Evolutionary conservation across 306 rosid species (phyloP), one percentile per base, ranked within the genome.

Genomic region (Purshia tridentata): DNA sequence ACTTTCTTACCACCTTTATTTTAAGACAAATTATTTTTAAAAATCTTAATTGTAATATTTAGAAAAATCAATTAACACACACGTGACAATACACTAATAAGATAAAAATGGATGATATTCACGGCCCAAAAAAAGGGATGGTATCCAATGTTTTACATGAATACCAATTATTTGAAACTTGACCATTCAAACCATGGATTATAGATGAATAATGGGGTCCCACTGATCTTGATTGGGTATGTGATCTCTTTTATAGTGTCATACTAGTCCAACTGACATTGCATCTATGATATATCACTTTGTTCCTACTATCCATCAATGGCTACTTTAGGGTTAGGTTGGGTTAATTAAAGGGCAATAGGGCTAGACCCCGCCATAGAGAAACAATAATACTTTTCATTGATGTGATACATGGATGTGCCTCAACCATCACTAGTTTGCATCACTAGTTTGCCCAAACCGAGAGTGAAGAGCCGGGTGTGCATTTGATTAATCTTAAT

Each of bases 151-250:
- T 76, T 41, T 84, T 66, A 54, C 80, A 86, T 69, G 81, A 80
- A 78, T 51, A 75, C 55, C 74, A 87, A 90, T 92, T 55, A 92
- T 92, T 76, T 88, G 90, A 55, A 87, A 78, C 90, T 93, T 93
- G 93, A 93, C 97, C 97, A 39, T 93, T 93, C 96, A 90, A 92
- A 88, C 75, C 7, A 10, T 8, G 78, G 77, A 82, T 78, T 73
- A 72, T 84, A 56, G n/a, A 66, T 70, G 53, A 45, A 55, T 48
- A 54, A 14, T 14, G 5, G 69, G 86, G 88, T 62, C 89, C 89
- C 84, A 79, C 72, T 54, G 16, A 76, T 77, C n/a, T 70, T 39
- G 35, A 50, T 63, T 60, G 60, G 49, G 63, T 49, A 37, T 45
- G 69, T 73, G 67, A 67, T 61, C 64, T 13, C 22, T 29, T 37